Evolutionary conservation across 2,329 filamentous ascomycete genomes (phyloP), one percentile per base, ranked within the genome.

Genomic region (Ceratocystis cacaofunesta): DNA sequence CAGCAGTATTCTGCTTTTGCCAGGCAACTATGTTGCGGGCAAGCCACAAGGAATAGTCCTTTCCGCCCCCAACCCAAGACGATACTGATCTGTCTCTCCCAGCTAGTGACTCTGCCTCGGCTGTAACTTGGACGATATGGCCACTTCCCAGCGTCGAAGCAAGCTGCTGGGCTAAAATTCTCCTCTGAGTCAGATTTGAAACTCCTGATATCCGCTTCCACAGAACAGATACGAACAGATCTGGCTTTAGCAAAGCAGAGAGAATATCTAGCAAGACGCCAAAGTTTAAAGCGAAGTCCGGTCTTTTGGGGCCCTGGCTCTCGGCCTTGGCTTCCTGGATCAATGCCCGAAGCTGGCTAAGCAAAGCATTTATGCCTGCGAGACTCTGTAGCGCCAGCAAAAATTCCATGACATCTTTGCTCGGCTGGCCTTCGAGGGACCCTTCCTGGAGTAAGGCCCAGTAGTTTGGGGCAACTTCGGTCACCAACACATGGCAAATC

Each of bases 381-480:
- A 94, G 78, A 71, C 85, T 96, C 66, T 80, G 80, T 4, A 99
- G 76, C 71, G 85, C 89, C 67, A 75, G 73, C 0, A 89, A 70
- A 17, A 97, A 75, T 1, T 82, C 73, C 50, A 75, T 73, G 0
- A 78, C 70, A 48, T 81, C 80, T 28, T 70, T 70, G 8, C 32
- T 69, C 61, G 5, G 62, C 44, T 46, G 64, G 67, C 10, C 67
- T 66, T 25, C 68, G 44, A 72, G 36, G 2, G 72, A 73, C n/a
- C 75, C 76, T 66, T 82, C 80, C 46, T 78, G 75, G 17, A 92
- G 72, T 7, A 84, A 71, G 2, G 78, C 72, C 92, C 94, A 97
- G 74, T 92, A 95, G 72, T 92, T 89, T 1, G 89, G 88, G 6
- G 90, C 78, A 30, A 88, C 91, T 41, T 85, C 83, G 17, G 82